Base-by-base conservation (phyloP, 1,139 yeast species). In the Sugiyamaella novakii region DNA sequence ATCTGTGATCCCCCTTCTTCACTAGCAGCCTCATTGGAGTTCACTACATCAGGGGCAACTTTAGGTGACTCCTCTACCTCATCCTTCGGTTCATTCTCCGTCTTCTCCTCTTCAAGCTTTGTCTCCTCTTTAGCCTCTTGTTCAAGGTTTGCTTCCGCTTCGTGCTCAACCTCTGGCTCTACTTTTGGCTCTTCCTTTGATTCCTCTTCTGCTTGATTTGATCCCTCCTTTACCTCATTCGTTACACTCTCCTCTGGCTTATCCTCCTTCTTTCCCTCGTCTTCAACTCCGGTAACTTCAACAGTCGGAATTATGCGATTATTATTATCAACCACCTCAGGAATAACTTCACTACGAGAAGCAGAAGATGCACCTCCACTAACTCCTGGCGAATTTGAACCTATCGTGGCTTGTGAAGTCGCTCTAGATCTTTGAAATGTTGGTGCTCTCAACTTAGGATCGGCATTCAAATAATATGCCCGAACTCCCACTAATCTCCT, bases 401-500 rank as follows among this genome's bases (percentile, higher is more conserved):
- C 44, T 27, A 49, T 53, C 6, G 66, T 59, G 3, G 60, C 62
- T 28, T 59, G 61, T 1, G 66, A 57, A 21, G 58, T 51, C 18
- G 67, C 61, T 14, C 66, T 48, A 3, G 65, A 56, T 39, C 68
- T 52, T 31, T 59, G 64, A n/a, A 61, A 54, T n/a, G 56, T 52
- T 8, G 68, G 67, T 3, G 71, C 65, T 34, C 68, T 54, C 46
- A 58, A 49, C 39, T 61, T 63, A 14, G 73, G 73, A 47, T 69
- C 73, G 1, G 72, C 73, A 37, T 67, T 71, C 67, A 70, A 52
- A 52, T 70, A 70, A 54, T 69, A 70, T 55, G 88, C 89, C 60
- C 96, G 78, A 11, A 94, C 99, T 24, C 98, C 96, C 36, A 91
- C 95, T 53, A 92, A 81, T 61, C 97, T 73, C 59, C 95, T 79